phyloP scores from a whole-genome alignment of 1,139 yeast genomes.

The Eremothecium coryli region DNA sequence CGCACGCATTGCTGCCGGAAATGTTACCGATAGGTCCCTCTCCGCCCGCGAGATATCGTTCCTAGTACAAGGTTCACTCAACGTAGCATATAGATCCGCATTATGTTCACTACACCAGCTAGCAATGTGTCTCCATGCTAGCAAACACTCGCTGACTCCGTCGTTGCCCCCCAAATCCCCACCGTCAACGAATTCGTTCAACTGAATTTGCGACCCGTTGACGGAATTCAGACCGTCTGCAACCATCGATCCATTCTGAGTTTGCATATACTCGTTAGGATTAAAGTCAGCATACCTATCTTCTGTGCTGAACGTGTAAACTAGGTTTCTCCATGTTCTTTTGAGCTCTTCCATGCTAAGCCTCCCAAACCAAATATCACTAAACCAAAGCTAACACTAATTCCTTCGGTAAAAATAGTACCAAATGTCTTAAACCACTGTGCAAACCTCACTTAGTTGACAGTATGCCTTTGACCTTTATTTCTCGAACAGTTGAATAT shows the following conservation, averaged over 20 bases:
- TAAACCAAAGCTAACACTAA: too few species aligned
- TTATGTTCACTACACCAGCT: constrained; percentile 49
- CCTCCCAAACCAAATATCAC: too few species aligned
- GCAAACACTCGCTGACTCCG: constrained; percentile 54
- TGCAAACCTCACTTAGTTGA: too few species aligned
- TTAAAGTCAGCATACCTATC: constrained; percentile 65
- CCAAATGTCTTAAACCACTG: too few species aligned
- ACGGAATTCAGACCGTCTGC: constrained; percentile 15
- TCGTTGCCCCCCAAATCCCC: constrained; percentile 28
- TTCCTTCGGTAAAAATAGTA: too few species aligned
- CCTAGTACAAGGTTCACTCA: constrained; percentile 56
- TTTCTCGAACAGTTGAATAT: too few species aligned
- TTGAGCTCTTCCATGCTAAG: constrained; percentile 31
- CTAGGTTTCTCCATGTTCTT: constrained; percentile 41
- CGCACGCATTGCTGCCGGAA: constrained; percentile 54
- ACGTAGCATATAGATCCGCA: constrained; percentile 47
- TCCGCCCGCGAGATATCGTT: constrained; percentile 57
- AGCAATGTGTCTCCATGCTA: constrained; percentile 66
- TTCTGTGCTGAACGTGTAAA: constrained; percentile 56
- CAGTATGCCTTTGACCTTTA: too few species aligned
- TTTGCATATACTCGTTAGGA: constrained; percentile 31
- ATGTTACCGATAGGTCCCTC: constrained; percentile 45
- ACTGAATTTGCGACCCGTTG: constrained; percentile 11
- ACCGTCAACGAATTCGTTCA: constrained; percentile 10
- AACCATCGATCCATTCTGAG: neutral